These are phyloP conservation scores for Cercophora samala DNA, from an alignment of 495 filamentous ascomycete species.

Conservation along the genomic window DNA sequence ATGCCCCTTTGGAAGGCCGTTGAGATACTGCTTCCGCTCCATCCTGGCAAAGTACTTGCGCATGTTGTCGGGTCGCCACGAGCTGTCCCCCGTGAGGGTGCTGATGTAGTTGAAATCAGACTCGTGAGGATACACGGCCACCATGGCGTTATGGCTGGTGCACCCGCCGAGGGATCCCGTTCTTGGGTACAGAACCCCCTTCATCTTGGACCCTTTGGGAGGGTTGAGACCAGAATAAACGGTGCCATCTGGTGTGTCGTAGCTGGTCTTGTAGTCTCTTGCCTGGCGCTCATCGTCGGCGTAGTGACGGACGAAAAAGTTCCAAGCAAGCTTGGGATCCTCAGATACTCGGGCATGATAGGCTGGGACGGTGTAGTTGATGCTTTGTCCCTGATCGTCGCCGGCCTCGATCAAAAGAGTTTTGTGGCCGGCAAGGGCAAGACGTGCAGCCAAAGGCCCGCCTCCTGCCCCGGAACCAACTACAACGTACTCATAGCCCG, in stretches of 20 bases:
- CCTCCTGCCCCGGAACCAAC: conserved; percentile 64
- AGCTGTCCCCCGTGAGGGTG: conserved; percentile 47
- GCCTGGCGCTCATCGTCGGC: conserved; percentile 33
- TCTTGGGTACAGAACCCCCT: conserved; percentile 51
- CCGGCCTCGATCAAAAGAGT: conserved; percentile 61
- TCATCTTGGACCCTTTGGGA: conserved; percentile 41
- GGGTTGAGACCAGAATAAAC: conserved; percentile 39
- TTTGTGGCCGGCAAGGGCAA: conserved; percentile 58
- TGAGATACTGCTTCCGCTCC: conserved; percentile 54
- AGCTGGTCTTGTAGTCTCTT: conserved; percentile 44
- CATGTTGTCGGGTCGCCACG: conserved; percentile 50
- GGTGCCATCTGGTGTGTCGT: conserved; percentile 32
- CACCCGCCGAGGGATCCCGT: conserved; percentile 49
- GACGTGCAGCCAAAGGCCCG: conserved; percentile 56
- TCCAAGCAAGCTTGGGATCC: conserved; percentile 40
- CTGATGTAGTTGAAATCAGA: conserved; percentile 47
- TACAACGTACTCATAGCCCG: conserved; percentile 59
- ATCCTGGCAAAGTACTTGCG: conserved; percentile 47
- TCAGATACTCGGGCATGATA: conserved; percentile 27
- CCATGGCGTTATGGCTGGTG: conserved; percentile 48
- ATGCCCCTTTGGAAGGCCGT: conserved; percentile 45
- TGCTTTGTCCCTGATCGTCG: conserved; percentile 45
- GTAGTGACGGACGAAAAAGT: conserved; percentile 48
- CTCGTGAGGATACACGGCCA: conserved; percentile 40
- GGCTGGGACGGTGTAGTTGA: conserved; percentile 30